These are phyloP conservation scores for Coffea canephora DNA, from an alignment of 257 asterid species.

Conservation along the genomic window DNA sequence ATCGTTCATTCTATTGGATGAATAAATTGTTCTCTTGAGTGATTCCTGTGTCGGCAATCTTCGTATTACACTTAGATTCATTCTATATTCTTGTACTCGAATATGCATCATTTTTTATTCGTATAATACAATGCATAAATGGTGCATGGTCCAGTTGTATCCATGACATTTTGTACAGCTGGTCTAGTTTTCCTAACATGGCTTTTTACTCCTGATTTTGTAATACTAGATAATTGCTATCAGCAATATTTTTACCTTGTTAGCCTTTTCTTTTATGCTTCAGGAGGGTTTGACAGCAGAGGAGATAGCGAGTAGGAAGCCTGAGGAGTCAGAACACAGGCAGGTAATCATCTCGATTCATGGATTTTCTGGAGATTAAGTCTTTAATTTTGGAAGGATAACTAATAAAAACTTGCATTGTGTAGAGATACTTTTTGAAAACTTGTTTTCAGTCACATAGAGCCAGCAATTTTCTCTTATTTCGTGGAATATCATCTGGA, in stretches of 20 bases:
- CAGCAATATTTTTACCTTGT: neutral
- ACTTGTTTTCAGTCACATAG: neutral
- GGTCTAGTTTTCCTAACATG: neutral
- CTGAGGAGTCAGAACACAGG: slow-evolving; percentile 59
- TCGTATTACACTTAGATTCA: neutral
- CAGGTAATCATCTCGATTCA: slow-evolving; percentile 44
- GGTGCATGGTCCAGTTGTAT: too few relatives aligned
- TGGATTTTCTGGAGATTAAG: neutral
- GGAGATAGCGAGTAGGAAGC: slow-evolving; percentile 67
- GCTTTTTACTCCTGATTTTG: neutral
- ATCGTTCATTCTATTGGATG: neutral
- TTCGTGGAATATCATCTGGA: neutral
- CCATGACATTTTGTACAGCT: neutral
- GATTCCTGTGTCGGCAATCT: neutral
- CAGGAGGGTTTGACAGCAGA: slow-evolving; percentile 94
- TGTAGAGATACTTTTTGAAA: too few relatives aligned
- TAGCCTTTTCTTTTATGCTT: slow-evolving; percentile 2
- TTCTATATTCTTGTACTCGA: neutral
- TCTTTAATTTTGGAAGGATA: neutral
- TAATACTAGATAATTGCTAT: neutral
- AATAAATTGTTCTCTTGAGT: neutral
- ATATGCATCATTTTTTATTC: too few relatives aligned
- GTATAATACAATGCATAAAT: too few relatives aligned
- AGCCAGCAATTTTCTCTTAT: neutral
- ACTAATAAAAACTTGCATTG: neutral